Evolutionary conservation across 2,329 filamentous ascomycete species (phyloP).

Genomic region (Fusarium sacchari): DNA sequence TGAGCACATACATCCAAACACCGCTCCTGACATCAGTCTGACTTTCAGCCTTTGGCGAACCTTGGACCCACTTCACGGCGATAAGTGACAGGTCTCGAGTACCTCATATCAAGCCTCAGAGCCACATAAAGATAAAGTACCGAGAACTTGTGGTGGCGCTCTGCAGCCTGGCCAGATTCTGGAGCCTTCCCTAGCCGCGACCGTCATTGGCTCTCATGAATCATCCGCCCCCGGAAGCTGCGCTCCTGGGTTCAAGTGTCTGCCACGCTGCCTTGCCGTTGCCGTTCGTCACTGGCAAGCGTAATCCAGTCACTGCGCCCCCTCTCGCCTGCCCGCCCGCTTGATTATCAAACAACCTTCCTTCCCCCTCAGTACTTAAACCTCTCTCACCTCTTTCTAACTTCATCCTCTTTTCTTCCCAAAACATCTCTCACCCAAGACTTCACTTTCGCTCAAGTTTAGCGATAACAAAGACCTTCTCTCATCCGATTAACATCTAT

Average conservation of each 20-base stretch:
- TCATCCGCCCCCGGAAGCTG: slow-evolving; percentile 47
- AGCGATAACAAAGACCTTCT: slow-evolving; percentile 1
- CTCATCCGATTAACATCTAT: slow-evolving; percentile 28
- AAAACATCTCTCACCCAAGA: slow-evolving; percentile 19
- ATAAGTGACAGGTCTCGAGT: slow-evolving; percentile 30
- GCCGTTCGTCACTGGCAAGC: slow-evolving; percentile 37
- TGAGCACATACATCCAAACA: background rate
- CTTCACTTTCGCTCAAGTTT: slow-evolving; percentile 19
- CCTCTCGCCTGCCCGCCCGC: slow-evolving; percentile 29
- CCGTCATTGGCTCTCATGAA: slow-evolving; percentile 49
- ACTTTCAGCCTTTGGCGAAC: slow-evolving; percentile 4
- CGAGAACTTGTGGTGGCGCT: slow-evolving; percentile 33
- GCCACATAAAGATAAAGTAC: slow-evolving; percentile 25
- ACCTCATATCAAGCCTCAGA: slow-evolving; percentile 13
- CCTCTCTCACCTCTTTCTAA: slow-evolving; percentile 39
- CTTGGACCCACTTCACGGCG: slow-evolving; percentile 22
- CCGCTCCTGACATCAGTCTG: slow-evolving; percentile 30
- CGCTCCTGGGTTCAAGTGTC: slow-evolving; percentile 23
- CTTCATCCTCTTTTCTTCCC: slow-evolving; percentile 21
- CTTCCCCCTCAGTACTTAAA: slow-evolving; percentile 47
- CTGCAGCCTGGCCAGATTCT: slow-evolving; percentile 47
- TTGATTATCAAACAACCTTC: slow-evolving; percentile 39
- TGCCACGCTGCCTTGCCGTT: slow-evolving; percentile 24
- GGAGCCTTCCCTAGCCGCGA: slow-evolving; percentile 50
- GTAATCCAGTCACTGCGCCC: slow-evolving; percentile 44